Evolutionary conservation across 192 early-diverging fungal species (phyloP).

Genomic region (Funneliformis geosporum): DNA sequence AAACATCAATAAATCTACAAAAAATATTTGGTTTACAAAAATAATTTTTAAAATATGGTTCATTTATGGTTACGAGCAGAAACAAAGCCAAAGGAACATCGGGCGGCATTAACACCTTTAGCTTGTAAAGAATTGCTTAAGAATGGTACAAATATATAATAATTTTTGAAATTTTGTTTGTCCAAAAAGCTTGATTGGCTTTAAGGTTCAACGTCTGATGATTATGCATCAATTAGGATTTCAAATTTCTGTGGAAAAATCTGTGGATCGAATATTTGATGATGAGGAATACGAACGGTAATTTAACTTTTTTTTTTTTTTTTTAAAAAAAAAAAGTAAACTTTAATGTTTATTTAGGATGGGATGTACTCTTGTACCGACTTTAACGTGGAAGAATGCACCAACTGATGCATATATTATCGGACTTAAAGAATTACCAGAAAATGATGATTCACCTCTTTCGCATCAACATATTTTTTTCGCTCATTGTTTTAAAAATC

Average conservation of each 20-base stretch:
- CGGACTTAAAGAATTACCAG: constrained; percentile 96
- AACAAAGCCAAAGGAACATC: constrained; percentile 95
- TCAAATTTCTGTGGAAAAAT: constrained; percentile 87
- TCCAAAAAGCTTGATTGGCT: not conserved
- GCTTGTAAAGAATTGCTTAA: constrained; percentile 79
- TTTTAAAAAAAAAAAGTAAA: not conserved
- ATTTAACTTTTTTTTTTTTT: constrained; percentile 15
- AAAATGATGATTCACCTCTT: constrained; percentile 87
- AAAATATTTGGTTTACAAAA: no score
- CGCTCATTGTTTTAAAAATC: constrained; percentile 97
- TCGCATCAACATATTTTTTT: constrained; percentile 96
- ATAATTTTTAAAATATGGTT: constrained; percentile 34
- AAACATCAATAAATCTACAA: no score
- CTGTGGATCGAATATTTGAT: constrained; percentile 81
- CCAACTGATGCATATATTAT: constrained; percentile 92
- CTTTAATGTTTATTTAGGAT: constrained; percentile 43
- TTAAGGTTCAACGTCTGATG: not conserved
- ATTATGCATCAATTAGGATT: constrained; percentile 53
- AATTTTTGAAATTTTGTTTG: not conserved
- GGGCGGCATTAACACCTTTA: constrained; percentile 88
- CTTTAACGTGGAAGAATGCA: constrained; percentile 84
- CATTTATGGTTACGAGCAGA: constrained; percentile 96
- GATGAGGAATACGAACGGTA: constrained; percentile 84
- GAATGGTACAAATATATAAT: constrained; percentile 42
- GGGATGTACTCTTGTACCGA: constrained; percentile 78